Percentiles rank a stretch among this genome's conserved stretches.
These are phyloP conservation scores for Cercospora zeina DNA, from an alignment of 2,329 filamentous ascomycete species.

Conservation along the genomic window DNA sequence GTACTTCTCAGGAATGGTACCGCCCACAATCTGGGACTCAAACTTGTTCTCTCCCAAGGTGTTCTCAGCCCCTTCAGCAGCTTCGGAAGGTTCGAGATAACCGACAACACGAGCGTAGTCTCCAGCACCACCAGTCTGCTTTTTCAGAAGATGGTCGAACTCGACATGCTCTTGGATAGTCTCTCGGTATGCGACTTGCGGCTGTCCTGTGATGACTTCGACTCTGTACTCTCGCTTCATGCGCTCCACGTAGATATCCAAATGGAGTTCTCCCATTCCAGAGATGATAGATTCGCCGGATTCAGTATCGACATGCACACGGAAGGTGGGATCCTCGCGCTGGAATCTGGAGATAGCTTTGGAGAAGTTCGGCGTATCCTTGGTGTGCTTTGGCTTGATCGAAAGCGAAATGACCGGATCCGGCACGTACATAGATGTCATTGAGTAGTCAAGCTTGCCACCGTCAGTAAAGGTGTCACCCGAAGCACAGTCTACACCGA, in stretches of 20 bases:
- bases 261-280: constrained; percentile 95
- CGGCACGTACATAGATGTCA: constrained; percentile 97
- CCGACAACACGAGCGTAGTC: constrained; percentile 92
- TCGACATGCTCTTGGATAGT: constrained; percentile 77
- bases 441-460: constrained; percentile 76
- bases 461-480: constrained; percentile 98
- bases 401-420: constrained; percentile 97
- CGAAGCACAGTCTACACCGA: constrained; percentile 95
- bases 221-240: constrained; percentile 96
- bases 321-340: constrained; percentile 96
- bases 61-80: constrained; percentile 42
- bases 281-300: constrained; percentile 97
- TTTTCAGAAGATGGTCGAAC: constrained; percentile 92
- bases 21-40: constrained; percentile 82
- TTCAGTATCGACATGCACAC: constrained; percentile 87
- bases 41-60: constrained; percentile 75
- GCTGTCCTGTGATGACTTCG: constrained; percentile 92
- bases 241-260: constrained; percentile 96
- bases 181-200: constrained; percentile 95
- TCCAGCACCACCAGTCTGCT: constrained; percentile 92
- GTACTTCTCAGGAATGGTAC: constrained; percentile 93
- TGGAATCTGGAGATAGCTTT: constrained; percentile 99
- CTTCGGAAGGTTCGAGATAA: constrained; percentile 76
- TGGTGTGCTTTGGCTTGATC: constrained; percentile 91
- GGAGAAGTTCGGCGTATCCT: constrained; percentile 89